These are phyloP conservation scores for Neurospora africana DNA, from an alignment of 495 filamentous ascomycete genomes.

Conservation along the genomic window DNA sequence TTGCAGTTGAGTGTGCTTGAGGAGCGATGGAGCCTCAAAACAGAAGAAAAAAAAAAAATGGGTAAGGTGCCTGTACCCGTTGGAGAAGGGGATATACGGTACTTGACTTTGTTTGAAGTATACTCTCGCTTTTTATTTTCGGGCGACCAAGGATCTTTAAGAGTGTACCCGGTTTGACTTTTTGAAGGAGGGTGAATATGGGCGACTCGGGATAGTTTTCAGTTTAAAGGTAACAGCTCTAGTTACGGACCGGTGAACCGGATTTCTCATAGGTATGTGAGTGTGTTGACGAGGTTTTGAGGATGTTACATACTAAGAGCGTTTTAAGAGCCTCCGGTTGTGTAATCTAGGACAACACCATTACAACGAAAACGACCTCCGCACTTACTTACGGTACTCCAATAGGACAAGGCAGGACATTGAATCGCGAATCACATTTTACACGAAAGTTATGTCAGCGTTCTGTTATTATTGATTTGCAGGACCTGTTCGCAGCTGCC, in stretches of 20 bases:
- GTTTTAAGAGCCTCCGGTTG: not conserved
- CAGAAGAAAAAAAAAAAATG: too few species aligned
- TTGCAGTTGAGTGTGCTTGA: not conserved
- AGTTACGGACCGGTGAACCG: not conserved
- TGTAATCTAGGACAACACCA: not conserved
- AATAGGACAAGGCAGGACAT: not conserved
- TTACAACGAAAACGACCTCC: not conserved
- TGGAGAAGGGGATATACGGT: too few species aligned
- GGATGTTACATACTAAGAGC: not conserved
- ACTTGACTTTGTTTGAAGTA: too few species aligned
- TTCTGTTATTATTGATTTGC: not conserved
- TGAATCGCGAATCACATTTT: not conserved
- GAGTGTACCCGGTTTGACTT: too few species aligned
- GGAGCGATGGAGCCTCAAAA: too few species aligned
- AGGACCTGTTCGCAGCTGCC: not conserved
- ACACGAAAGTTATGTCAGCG: not conserved
- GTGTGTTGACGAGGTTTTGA: not conserved
- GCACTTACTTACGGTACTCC: not conserved
- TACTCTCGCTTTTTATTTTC: too few species aligned
- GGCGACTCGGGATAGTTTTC: too few species aligned
- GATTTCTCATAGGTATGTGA: not conserved
- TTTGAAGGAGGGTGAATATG: too few species aligned
- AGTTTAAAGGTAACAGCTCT: not conserved
- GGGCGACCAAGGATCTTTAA: too few species aligned
- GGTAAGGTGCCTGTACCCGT: too few species aligned